These are phyloP conservation scores for Amauroascus verrucosus DNA, from an alignment of 2,329 filamentous ascomycete genomes.

Conservation along the genomic window DNA sequence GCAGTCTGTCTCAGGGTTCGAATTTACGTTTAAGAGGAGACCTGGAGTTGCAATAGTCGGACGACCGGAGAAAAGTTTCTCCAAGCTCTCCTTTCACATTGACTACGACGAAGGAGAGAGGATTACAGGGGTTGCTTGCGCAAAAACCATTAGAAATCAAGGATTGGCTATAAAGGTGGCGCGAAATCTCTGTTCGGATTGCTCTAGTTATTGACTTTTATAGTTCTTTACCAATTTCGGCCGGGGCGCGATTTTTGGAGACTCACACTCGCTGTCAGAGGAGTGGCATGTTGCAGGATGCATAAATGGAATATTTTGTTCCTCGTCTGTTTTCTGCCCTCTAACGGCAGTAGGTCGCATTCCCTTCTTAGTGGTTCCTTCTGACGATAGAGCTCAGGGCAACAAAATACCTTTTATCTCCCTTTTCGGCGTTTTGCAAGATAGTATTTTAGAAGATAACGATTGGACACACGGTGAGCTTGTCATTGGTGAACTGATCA, in stretches of 20 bases:
- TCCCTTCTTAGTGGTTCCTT: not conserved
- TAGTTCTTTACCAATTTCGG: conserved; percentile 9
- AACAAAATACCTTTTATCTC: not conserved
- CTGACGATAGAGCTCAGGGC: not conserved
- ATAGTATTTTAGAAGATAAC: not conserved
- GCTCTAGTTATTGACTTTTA: not conserved
- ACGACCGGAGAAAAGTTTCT: not conserved
- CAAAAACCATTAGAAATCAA: not conserved
- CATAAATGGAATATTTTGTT: conserved; percentile 4
- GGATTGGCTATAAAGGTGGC: not conserved
- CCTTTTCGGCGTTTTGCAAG: not conserved
- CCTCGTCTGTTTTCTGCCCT: not conserved
- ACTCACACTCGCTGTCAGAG: not conserved
- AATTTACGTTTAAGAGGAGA: not conserved
- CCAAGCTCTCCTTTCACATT: conserved; percentile 1
- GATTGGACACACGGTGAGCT: not conserved
- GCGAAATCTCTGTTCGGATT: not conserved
- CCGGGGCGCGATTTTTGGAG: not conserved
- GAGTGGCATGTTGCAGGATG: not conserved
- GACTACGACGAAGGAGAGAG: not conserved
- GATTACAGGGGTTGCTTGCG: not conserved
- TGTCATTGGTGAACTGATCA: not conserved
- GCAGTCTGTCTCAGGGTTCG: not conserved
- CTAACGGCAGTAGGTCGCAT: not conserved
- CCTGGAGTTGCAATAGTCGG: not conserved